Base-by-base conservation (phyloP, 1,139 yeast species). In the Blastobotrys raffinosifermentans region DNA sequence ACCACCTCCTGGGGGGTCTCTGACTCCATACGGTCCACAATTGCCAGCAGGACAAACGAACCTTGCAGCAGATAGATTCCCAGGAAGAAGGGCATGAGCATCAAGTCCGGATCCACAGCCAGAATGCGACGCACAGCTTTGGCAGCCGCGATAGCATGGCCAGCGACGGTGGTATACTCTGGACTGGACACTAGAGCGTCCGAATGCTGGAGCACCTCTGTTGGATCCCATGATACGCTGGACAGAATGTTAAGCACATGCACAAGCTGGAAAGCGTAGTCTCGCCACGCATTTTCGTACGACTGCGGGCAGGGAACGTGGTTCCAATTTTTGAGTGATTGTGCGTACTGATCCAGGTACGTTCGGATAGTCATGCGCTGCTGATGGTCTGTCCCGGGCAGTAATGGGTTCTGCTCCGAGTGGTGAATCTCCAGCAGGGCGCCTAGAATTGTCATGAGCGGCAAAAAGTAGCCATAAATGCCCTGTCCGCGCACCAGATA, bases 1-100 rank as follows among this genome's bases (percentile, higher is more conserved):
- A 55, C 50, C 19, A 58, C 57, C 22, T 56, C 61, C 17, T 52
- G 53, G 17, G 57, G 50, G 5, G 58, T 57, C 22, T 54, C 53
- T 4, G 51, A 46, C 26, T 54, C 62, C 14, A 53, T 53, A 21
- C 55, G 48, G 30, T 58, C 63, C 27, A 34, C 38, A 23, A 40
- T 20, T 8, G 40, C 38, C 23, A 40, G 49, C 45, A 45, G 51
- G 35, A 46, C 51, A 43, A 40, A 56, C 46, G 39, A 48, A 8
- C 61, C 61, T 29, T 57, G 61, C 17, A 58, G 40, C 11, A 58
- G 43, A 27, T 58, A 57, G 19, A 56, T 53, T 14, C 60, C 63
- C 32, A 53, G 49, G 41, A 58, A 58, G 39, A 57, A 57, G 3
- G 63, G 62, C 58, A 58, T 55, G 26, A 56, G 46, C 44, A 44